Percentiles rank a stretch among this genome's conserved stretches.
Evolutionary conservation across 2,329 filamentous ascomycete genomes (phyloP).

Genomic region (Fusarium subglutinans): DNA sequence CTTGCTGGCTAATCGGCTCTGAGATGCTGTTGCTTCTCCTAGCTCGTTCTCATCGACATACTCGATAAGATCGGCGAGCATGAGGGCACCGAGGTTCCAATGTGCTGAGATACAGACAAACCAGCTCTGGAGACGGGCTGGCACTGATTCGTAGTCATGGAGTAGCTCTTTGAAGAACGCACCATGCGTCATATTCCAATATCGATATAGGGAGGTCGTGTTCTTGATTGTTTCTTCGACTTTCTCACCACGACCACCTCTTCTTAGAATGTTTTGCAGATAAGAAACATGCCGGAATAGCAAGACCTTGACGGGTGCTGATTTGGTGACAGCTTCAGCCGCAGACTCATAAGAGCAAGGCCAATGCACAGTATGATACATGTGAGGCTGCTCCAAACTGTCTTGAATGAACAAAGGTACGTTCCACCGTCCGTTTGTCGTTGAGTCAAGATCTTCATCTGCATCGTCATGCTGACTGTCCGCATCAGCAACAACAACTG

Average conservation of each 20-base stretch:
- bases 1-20: constrained; percentile 36
- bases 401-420: constrained; percentile 40
- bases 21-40: constrained; percentile 30
- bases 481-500: constrained; percentile 50
- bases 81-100: constrained; percentile 65
- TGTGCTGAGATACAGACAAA: constrained; percentile 65
- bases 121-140: constrained; percentile 65
- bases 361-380: constrained; percentile 50
- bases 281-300: constrained; percentile 62
- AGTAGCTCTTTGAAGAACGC: constrained; percentile 62
- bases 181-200: constrained; percentile 63
- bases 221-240: constrained; percentile 60
- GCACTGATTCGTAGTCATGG: constrained; percentile 57
- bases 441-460: constrained; percentile 19
- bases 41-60: constrained; percentile 55
- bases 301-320: constrained; percentile 66
- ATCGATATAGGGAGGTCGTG: constrained; percentile 58
- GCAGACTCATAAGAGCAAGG: constrained; percentile 63
- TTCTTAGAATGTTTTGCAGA: constrained; percentile 60
- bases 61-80: constrained; percentile 64
- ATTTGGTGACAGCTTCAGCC: constrained; percentile 57
- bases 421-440: constrained; percentile 33
- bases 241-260: constrained; percentile 45
- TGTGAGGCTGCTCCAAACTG: constrained; percentile 35
- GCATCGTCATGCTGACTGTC: constrained; percentile 49